Evolutionary conservation across 2,329 filamentous ascomycete species (phyloP).

Genomic region (Mycosphaerella sp.): DNA sequence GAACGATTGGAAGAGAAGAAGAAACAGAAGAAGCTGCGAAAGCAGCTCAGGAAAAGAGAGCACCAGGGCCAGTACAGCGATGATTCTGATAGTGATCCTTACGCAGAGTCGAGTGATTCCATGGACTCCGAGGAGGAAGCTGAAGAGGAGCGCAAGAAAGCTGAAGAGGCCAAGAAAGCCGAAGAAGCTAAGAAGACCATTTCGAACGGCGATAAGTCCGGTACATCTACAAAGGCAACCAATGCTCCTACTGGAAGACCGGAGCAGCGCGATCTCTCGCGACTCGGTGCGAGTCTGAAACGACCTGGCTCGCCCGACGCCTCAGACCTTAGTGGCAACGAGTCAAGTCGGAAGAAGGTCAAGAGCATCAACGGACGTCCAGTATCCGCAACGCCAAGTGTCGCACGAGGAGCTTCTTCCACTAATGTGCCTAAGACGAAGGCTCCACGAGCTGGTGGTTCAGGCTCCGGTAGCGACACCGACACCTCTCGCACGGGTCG

Average conservation of each 20-base stretch:
- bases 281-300: conserved; percentile 57
- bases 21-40: conserved; percentile 69
- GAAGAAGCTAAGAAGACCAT: conserved; percentile 46
- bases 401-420: conserved; percentile 23
- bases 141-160: conserved; percentile 51
- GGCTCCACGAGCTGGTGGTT: conserved; percentile 25
- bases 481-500: conserved; percentile 60
- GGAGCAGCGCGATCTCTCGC: conserved; percentile 47
- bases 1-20: conserved; percentile 66
- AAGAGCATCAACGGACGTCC: conserved; percentile 38
- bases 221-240: conserved; percentile 61
- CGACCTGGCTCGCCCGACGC: conserved; percentile 77
- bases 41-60: conserved; percentile 76
- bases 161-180: conserved; percentile 35
- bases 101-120: conserved; percentile 46
- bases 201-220: conserved; percentile 45
- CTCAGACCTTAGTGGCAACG: conserved; percentile 87
- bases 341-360: conserved; percentile 71
- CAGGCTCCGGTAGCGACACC: conserved; percentile 63
- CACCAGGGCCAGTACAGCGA: conserved; percentile 80
- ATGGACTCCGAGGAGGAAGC: conserved; percentile 58
- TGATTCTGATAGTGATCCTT: conserved; percentile 48
- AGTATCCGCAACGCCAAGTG: conserved; percentile 27
- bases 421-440: conserved; percentile 16
- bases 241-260: conserved; percentile 57